A percentile compares a stretch with the other conserved stretches of the same genome.
These are phyloP conservation scores for Yamadazyma buinensis DNA, from an alignment of 1,139 yeast genomes.

Conservation along the genomic window DNA sequence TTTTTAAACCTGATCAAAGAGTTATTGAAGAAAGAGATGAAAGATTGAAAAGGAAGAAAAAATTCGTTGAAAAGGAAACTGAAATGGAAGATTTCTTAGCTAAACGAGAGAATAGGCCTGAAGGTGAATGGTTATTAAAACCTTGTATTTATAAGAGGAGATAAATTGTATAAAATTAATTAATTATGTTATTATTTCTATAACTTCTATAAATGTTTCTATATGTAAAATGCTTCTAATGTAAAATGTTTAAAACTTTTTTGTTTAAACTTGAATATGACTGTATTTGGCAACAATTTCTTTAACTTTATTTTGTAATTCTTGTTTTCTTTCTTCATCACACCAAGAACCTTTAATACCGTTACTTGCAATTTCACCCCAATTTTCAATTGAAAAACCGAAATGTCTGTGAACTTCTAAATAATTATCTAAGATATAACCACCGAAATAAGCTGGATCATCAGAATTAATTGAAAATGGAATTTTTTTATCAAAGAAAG, in stretches of 20 bases:
- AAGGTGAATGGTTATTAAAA: slow-evolving; percentile 85
- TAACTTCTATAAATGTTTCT: too few species aligned
- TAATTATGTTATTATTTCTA: too few species aligned
- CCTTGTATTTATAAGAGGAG: slow-evolving; percentile 96
- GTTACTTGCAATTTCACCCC: slow-evolving; percentile 57
- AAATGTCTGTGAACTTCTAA: slow-evolving; percentile 60
- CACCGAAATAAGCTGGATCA: slow-evolving; percentile 87
- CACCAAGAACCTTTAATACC: slow-evolving; percentile 74
- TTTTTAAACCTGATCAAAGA: slow-evolving; percentile 79
- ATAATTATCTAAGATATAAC: slow-evolving; percentile 74
- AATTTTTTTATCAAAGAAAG: slow-evolving; percentile 57
- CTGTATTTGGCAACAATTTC: slow-evolving; percentile 43
- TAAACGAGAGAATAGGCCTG: slow-evolving; percentile 58
- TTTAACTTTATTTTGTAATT: slow-evolving; percentile 41
- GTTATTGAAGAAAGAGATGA: slow-evolving; percentile 63
- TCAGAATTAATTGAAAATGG: slow-evolving; percentile 77
- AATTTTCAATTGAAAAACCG: slow-evolving; percentile 52
- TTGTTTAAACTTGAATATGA: slow-evolving; percentile 1
- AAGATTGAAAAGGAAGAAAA: slow-evolving; percentile 59
- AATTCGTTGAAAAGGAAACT: slow-evolving; percentile 67
- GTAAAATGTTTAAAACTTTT: too few species aligned
- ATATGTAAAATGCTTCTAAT: too few species aligned
- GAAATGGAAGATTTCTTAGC: slow-evolving; percentile 55
- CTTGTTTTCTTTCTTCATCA: slow-evolving; percentile 46
- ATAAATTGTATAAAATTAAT: too few species aligned